Evolutionary conservation across 1,139 yeast species (phyloP).

Genomic region (Candida frijolesensis): DNA sequence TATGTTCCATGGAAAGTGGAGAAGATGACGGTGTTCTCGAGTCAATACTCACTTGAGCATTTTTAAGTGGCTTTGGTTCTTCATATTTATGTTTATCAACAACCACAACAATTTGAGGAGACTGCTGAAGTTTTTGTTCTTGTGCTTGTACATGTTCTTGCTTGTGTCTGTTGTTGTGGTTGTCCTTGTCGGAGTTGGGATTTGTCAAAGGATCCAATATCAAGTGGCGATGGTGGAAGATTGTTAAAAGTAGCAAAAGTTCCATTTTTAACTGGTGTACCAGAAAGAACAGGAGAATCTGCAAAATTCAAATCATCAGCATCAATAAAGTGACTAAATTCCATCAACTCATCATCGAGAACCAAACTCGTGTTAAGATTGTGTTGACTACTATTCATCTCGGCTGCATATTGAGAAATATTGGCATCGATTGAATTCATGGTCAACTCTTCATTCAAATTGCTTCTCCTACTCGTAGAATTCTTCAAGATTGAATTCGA

Average conservation of each 20-base stretch:
- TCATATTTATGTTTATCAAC: slow-evolving; percentile 2
- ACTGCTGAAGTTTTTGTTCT: neutral
- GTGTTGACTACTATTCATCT: slow-evolving; percentile 1
- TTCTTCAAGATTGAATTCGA: slow-evolving; percentile 57
- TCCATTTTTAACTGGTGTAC: neutral
- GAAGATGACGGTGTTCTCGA: slow-evolving; percentile 18
- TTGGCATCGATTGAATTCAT: slow-evolving; percentile 19
- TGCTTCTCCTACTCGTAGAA: slow-evolving; percentile 16
- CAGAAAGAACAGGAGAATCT: slow-evolving; percentile 19
- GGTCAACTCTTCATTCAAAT: slow-evolving; percentile 18
- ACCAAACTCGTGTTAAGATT: slow-evolving; percentile 5
- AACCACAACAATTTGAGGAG: slow-evolving; percentile 1
- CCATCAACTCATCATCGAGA: slow-evolving; percentile 47
- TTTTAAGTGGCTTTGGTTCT: neutral
- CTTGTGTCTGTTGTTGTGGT: neutral
- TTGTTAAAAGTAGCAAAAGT: neutral
- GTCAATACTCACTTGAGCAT: slow-evolving; percentile 16
- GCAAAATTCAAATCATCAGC: slow-evolving; percentile 49
- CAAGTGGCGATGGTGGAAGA: slow-evolving; percentile 5
- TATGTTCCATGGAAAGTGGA: slow-evolving; percentile 13
- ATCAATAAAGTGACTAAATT: slow-evolving; percentile 67
- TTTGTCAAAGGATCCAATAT: neutral
- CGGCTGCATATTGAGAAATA: slow-evolving; percentile 6
- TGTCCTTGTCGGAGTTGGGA: neutral
- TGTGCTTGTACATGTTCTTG: neutral